These are phyloP conservation scores for Pseudisothecium myosuroides DNA, from an alignment of 225 moss, liverwort and hornwort species.

Conservation along the genomic window DNA sequence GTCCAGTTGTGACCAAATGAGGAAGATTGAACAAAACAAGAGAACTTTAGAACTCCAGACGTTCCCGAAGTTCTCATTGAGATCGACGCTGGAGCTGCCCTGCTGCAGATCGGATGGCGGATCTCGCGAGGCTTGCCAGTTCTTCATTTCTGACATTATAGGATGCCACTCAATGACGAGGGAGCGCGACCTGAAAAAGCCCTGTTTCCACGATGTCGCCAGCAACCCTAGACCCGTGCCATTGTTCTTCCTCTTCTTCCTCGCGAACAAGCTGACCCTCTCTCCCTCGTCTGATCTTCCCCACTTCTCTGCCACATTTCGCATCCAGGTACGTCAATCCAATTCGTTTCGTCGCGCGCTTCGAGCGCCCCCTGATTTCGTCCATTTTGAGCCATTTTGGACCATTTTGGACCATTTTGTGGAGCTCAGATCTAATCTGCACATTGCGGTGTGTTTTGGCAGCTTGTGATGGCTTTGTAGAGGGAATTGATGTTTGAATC, in stretches of 20 bases:
- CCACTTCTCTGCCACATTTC: background rate
- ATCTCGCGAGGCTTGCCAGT: background rate
- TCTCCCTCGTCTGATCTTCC: background rate
- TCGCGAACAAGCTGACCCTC: background rate
- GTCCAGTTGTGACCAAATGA: too few species aligned
- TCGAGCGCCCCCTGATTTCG: background rate
- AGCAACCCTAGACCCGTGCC: conserved; percentile 10
- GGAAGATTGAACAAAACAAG: background rate
- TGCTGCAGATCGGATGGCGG: background rate
- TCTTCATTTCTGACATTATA: background rate
- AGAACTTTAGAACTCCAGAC: background rate
- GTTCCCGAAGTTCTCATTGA: background rate
- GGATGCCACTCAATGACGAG: background rate
- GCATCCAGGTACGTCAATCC: background rate
- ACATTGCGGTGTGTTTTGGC: background rate
- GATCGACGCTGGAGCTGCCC: background rate
- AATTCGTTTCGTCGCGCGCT: background rate
- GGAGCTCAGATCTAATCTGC: conserved; percentile 5
- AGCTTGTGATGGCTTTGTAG: background rate
- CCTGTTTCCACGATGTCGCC: background rate
- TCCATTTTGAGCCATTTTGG: background rate
- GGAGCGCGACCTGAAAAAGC: background rate
- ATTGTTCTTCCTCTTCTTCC: background rate
- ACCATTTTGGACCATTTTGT: background rate
- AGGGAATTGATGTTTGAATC: conserved; percentile 2